phyloP scores from a whole-genome alignment of 2,329 filamentous ascomycete genomes.

The Trichoderma simmonsii region DNA sequence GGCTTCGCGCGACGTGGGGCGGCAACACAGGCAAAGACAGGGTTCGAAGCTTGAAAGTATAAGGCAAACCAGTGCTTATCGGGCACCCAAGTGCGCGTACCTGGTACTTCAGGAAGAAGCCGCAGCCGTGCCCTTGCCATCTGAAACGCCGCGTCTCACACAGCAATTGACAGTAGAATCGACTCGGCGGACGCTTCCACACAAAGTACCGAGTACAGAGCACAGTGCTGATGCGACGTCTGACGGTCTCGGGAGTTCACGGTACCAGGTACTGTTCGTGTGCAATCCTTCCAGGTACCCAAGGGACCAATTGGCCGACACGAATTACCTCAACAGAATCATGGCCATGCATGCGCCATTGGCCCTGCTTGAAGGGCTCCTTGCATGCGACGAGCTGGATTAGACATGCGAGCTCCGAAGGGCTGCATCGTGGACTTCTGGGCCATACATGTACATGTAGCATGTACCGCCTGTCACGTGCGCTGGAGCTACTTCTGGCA shows the following conservation, averaged over 20 bases:
- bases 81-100: background rate
- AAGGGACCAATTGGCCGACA: background rate
- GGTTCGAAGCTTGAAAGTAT: background rate
- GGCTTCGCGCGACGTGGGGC: conserved; percentile 13
- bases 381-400: background rate
- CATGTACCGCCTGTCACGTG: background rate
- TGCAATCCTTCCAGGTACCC: background rate
- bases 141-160: background rate
- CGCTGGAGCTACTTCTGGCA: background rate
- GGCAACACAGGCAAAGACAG: background rate
- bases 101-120: background rate
- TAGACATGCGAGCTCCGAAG: background rate
- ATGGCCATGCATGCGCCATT: background rate
- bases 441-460: background rate
- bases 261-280: background rate
- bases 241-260: background rate
- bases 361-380: background rate
- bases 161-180: background rate
- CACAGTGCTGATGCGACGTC: background rate
- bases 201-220: background rate
- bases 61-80: background rate
- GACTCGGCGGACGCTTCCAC: background rate
- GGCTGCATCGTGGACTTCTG: background rate
- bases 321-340: background rate
- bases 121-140: background rate